Percentiles rank a stretch among this genome's conserved stretches.
These are phyloP conservation scores for Cochlearia excelsa DNA, from an alignment of 345 rosid species.

Conservation along the genomic window DNA sequence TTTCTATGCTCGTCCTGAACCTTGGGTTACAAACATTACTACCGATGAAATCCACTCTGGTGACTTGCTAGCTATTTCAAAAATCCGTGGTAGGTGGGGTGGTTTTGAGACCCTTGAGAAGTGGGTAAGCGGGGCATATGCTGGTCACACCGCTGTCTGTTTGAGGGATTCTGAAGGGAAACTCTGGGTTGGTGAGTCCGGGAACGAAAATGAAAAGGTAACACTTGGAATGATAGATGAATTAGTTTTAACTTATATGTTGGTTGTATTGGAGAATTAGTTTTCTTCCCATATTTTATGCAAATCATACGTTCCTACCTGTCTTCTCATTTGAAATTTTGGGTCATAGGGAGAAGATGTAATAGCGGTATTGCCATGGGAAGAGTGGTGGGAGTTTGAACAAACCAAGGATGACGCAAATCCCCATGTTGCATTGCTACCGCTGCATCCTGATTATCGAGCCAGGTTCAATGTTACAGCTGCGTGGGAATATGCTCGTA, in stretches of 20 bases:
- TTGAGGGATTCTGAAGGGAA: constrained; percentile 88
- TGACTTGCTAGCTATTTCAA: constrained; percentile 84
- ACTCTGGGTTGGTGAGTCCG: constrained; percentile 96
- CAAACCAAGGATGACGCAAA: constrained; percentile 79
- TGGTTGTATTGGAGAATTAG: background rate
- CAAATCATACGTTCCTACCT: background rate
- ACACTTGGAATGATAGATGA: constrained; percentile 11
- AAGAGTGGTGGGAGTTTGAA: constrained; percentile 99
- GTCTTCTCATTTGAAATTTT: constrained; percentile 16
- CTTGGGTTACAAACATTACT: constrained; percentile 70
- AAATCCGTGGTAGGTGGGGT: constrained; percentile 90
- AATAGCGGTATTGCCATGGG: constrained; percentile 85
- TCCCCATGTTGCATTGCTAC: constrained; percentile 93
- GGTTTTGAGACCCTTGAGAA: constrained; percentile 98
- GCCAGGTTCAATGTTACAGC: constrained; percentile 91
- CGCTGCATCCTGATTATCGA: constrained; percentile 79
- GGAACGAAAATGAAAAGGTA: constrained; percentile 93
- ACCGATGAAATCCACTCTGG: constrained; percentile 79
- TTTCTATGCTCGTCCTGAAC: constrained; percentile 72
- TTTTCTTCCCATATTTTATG: background rate
- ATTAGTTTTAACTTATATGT: background rate
- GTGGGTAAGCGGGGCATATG: constrained; percentile 99
- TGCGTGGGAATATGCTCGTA: constrained; percentile 92
- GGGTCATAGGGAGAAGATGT: constrained; percentile 77
- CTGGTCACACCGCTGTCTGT: constrained; percentile 92